Conservation (phyloP, 768 basidiomycete genomes). For the Cystofilobasidium ferigula region DNA sequence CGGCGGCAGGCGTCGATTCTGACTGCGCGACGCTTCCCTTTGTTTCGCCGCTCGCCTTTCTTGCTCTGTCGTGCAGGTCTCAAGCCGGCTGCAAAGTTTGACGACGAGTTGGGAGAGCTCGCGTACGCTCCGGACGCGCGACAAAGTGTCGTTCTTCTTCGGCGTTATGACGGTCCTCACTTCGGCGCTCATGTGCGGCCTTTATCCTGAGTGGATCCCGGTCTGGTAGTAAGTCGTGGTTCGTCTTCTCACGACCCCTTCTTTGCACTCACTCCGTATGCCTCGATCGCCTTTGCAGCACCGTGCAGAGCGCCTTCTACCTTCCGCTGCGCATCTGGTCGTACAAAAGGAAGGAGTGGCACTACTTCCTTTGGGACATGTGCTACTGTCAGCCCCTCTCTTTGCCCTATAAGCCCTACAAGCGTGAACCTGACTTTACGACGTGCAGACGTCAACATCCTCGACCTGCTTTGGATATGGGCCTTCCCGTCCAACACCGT, state of each 20-base stretch:
- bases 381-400: conserved; percentile 17
- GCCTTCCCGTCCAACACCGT: conserved; percentile 61
- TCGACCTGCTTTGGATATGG: conserved; percentile 89
- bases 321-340: conserved; percentile 69
- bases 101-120: conserved; percentile 83
- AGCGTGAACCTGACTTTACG: conserved; percentile 41
- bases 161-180: conserved; percentile 81
- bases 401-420: conserved; percentile 10
- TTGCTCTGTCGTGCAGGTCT: not conserved
- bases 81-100: conserved; percentile 58
- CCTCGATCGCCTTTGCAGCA: conserved; percentile 34
- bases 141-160: conserved; percentile 65
- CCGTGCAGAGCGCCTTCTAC: conserved; percentile 61
- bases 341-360: conserved; percentile 53
- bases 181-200: conserved; percentile 76
- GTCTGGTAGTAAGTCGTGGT: conserved; percentile 13
- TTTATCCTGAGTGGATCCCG: conserved; percentile 63
- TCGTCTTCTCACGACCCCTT: not conserved
- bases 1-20: too few relatives aligned
- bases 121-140: conserved; percentile 37
- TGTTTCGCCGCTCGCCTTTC: too few relatives aligned
- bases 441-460: conserved; percentile 52
- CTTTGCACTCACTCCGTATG: conserved; percentile 9
- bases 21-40: too few relatives aligned
- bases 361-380: conserved; percentile 20